Percentiles rank a stretch among this genome's conserved stretches.
These are phyloP conservation scores for Aspergillus chevalieri DNA, from an alignment of 2,329 filamentous ascomycete genomes.

Conservation along the genomic window DNA sequence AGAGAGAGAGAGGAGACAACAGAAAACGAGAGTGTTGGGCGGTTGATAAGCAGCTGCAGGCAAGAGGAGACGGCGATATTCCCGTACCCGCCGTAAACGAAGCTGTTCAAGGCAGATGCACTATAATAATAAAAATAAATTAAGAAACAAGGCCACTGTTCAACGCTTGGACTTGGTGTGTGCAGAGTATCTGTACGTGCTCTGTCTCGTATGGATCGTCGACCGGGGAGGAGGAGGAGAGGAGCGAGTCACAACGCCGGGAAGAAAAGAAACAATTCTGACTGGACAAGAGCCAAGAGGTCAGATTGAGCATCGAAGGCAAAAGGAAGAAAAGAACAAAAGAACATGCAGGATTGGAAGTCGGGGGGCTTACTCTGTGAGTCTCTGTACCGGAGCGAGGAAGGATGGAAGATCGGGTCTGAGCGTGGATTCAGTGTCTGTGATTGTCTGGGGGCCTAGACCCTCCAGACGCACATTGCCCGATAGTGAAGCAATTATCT, in stretches of 20 bases:
- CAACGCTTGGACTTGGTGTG: no score
- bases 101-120: neutral
- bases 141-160: no score
- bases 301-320: neutral
- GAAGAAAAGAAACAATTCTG: neutral
- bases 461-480: slow-evolving; percentile 28
- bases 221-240: neutral
- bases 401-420: neutral
- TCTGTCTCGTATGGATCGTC: no score
- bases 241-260: neutral
- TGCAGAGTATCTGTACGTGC: no score
- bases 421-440: slow-evolving; percentile 7
- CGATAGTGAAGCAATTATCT: neutral
- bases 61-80: slow-evolving; percentile 14
- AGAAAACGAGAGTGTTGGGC: neutral
- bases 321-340: slow-evolving; percentile 3
- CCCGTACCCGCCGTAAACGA: slow-evolving; percentile 31
- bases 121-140: no score
- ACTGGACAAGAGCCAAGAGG: neutral
- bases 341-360: neutral
- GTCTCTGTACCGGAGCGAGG: neutral
- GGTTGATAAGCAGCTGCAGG: slow-evolving; percentile 2
- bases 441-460: slow-evolving; percentile 20
- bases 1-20: slow-evolving; percentile 1
- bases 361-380: neutral